phyloP scores from a whole-genome alignment of 1,284 basidiomycete species.

The Phaffia rhodozyma region DNA sequence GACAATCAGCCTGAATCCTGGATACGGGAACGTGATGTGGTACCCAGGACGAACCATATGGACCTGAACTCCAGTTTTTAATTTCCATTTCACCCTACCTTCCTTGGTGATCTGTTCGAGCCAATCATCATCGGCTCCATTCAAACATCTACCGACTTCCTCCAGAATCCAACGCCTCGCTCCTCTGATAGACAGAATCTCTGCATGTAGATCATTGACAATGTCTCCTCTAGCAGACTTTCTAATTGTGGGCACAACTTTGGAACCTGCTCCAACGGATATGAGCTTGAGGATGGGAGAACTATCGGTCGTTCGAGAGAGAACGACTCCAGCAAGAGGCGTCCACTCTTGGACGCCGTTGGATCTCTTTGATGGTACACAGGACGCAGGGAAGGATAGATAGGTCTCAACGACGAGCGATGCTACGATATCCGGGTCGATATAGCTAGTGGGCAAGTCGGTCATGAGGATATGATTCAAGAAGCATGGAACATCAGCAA shows the following conservation, averaged over 20 bases:
- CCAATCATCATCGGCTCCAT: conserved; percentile 38
- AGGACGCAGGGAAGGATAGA: conserved; percentile 27
- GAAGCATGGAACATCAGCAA: too few relatives aligned
- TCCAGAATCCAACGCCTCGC: conserved; percentile 68
- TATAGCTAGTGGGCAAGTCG: too few relatives aligned
- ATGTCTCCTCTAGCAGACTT: conserved; percentile 63
- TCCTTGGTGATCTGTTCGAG: conserved; percentile 28
- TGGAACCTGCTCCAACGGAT: conserved; percentile 70
- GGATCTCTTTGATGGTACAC: conserved; percentile 30
- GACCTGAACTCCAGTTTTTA: conserved; percentile 45
- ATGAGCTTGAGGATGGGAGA: conserved; percentile 32
- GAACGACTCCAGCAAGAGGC: conserved; percentile 32
- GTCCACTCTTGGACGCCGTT: conserved; percentile 37
- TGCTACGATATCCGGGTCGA: neutral
- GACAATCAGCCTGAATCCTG: too few relatives aligned
- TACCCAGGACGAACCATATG: conserved; percentile 36
- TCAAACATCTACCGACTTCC: conserved; percentile 37
- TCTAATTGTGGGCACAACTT: conserved; percentile 59
- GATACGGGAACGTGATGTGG: too few relatives aligned
- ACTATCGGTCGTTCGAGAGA: conserved; percentile 19
- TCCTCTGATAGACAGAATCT: conserved; percentile 70
- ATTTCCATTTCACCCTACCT: conserved; percentile 36
- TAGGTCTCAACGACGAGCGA: conserved; percentile 21
- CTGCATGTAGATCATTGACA: conserved; percentile 81
- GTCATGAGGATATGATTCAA: too few relatives aligned